Conservation (phyloP, 441 rosid genomes). For the Mallotus japonicus region DNA sequence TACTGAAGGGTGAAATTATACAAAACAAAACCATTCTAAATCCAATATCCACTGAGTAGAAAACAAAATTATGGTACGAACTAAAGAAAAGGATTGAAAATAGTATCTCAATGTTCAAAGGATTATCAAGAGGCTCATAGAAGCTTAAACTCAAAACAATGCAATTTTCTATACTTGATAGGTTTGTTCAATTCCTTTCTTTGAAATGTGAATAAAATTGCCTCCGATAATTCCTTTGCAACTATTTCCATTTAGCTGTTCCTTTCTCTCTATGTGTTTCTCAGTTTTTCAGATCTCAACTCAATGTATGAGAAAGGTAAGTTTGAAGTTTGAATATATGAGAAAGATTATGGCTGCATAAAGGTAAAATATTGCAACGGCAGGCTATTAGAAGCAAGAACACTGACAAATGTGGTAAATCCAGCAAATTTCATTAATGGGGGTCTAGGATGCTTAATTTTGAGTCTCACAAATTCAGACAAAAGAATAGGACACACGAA, state of each 20-base stretch:
- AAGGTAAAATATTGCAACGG: neutral
- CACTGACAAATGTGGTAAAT: neutral
- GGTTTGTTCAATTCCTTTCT: neutral
- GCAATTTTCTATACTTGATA: neutral
- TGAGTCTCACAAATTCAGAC: neutral
- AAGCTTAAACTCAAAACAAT: neutral
- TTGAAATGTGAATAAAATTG: too few relatives aligned
- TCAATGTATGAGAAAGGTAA: neutral
- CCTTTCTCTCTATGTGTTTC: neutral
- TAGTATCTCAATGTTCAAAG: neutral
- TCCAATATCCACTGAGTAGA: too few relatives aligned
- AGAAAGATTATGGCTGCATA: conserved; percentile 2
- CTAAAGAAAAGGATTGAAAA: neutral
- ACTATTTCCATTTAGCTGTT: neutral
- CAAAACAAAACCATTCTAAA: neutral
- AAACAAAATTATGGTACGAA: too few relatives aligned
- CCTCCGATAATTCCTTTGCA: neutral
- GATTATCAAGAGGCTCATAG: neutral
- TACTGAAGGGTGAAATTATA: neutral
- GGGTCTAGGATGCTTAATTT: neutral
- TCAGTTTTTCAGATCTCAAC: neutral
- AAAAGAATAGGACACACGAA: too few relatives aligned
- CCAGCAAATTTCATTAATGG: neutral
- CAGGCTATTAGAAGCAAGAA: neutral
- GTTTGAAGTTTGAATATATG: neutral